These are phyloP conservation scores for Delonix regia DNA, from an alignment of 306 rosid species.

Conservation along the genomic window DNA sequence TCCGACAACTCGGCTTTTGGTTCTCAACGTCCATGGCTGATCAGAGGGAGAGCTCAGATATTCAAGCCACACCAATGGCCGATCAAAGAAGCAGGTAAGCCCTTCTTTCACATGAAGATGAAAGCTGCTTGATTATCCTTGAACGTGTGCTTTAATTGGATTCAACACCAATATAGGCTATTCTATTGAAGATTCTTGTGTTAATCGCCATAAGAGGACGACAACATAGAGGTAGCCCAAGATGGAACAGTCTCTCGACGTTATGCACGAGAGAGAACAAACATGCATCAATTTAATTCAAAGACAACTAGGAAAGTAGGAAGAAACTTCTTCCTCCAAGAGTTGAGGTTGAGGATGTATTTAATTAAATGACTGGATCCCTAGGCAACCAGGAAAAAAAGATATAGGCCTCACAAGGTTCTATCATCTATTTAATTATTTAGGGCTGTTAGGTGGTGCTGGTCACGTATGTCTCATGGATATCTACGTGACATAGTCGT, in stretches of 20 bases:
- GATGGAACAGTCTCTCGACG: conserved; percentile 40
- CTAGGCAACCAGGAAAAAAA: conserved; percentile 29
- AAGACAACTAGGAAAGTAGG: conserved; percentile 44
- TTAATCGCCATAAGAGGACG: conserved; percentile 45
- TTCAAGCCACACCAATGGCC: conserved; percentile 18
- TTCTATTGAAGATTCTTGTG: conserved; percentile 44
- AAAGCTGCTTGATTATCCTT: background rate
- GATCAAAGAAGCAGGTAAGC: conserved; percentile 16
- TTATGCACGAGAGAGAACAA: conserved; percentile 54
- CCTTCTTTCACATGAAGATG: conserved; percentile 40
- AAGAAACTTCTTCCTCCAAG: conserved; percentile 35
- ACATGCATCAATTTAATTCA: background rate
- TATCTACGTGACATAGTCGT: conserved; percentile 40
- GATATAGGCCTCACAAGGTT: conserved; percentile 65
- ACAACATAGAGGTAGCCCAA: conserved; percentile 19
- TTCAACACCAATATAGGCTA: background rate
- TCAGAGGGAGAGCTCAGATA: conserved; percentile 7
- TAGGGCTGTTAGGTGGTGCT: conserved; percentile 65
- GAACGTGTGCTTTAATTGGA: background rate
- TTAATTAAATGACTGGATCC: conserved; percentile 38
- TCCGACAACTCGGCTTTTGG: conserved; percentile 45
- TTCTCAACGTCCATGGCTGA: conserved; percentile 58
- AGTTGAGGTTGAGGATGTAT: conserved; percentile 33
- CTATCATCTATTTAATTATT: conserved; percentile 59
- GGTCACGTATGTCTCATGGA: conserved; percentile 71